These are phyloP conservation scores for Wickerhamomyces canadensis DNA, from an alignment of 805 yeast genomes.

Conservation along the genomic window DNA sequence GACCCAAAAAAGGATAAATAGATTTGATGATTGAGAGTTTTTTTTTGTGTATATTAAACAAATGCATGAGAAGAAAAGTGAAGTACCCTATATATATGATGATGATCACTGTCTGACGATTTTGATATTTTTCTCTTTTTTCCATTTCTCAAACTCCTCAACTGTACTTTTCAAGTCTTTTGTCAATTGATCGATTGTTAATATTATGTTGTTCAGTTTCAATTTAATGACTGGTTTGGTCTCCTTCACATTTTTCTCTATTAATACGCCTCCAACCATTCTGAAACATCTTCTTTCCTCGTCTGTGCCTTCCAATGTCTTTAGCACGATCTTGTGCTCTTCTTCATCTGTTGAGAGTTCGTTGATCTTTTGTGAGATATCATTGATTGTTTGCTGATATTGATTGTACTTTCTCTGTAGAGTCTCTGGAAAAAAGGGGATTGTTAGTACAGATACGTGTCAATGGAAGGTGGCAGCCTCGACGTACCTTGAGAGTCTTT, in stretches of 20 bases:
- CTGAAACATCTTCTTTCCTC: conserved; percentile 73
- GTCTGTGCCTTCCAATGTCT: conserved; percentile 48
- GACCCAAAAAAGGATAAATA: conserved; percentile 17
- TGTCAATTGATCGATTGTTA: conserved; percentile 29
- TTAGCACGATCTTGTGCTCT: conserved; percentile 49
- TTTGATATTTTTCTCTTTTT: conserved; percentile 20
- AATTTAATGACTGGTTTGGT: conserved; percentile 58
- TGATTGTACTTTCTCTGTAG: conserved; percentile 47
- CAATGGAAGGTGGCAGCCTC: too few species aligned
- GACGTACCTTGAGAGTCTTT: background rate
- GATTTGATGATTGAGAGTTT: too few species aligned
- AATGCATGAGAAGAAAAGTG: too few species aligned
- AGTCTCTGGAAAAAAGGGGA: background rate
- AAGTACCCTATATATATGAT: too few species aligned
- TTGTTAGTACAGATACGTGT: too few species aligned
- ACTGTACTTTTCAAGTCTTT: conserved; percentile 29
- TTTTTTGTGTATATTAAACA: too few species aligned
- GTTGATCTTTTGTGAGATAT: conserved; percentile 38
- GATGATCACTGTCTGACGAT: conserved; percentile 12
- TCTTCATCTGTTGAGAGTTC: conserved; percentile 45
- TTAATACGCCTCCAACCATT: conserved; percentile 91
- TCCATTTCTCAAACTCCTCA: conserved; percentile 40
- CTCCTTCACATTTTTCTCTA: conserved; percentile 76
- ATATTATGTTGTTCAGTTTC: conserved; percentile 44
- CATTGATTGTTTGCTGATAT: conserved; percentile 43